Evolutionary conservation across 2,329 filamentous ascomycete species (phyloP).

Genomic region (Colletotrichum somersetense): DNA sequence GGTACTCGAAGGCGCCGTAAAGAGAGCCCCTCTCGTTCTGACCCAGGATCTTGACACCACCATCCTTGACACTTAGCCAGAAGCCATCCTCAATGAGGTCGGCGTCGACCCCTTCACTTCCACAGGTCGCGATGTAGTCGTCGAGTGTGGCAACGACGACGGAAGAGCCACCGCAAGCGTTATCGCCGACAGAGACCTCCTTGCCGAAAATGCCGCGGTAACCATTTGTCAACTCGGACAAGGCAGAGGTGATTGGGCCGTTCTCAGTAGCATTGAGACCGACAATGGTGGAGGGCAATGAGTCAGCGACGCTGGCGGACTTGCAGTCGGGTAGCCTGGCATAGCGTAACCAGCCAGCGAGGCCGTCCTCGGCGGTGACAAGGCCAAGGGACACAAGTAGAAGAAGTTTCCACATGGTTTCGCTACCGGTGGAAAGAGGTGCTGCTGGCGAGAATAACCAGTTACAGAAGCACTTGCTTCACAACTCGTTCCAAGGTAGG

Average conservation of each 20-base stretch:
- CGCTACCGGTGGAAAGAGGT: conserved; percentile 8
- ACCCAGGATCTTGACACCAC: conserved; percentile 69
- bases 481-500: neutral
- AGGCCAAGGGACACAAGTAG: conserved; percentile 50
- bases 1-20: conserved; percentile 77
- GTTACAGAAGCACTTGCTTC: conserved; percentile 30
- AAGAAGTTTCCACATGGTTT: conserved; percentile 47
- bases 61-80: conserved; percentile 65
- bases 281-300: conserved; percentile 63
- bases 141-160: conserved; percentile 45
- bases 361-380: conserved; percentile 69
- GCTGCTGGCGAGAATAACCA: conserved; percentile 17
- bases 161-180: conserved; percentile 25
- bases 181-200: conserved; percentile 50
- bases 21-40: conserved; percentile 76
- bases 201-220: conserved; percentile 69
- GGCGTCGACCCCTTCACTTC: conserved; percentile 55
- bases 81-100: conserved; percentile 70
- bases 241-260: conserved; percentile 71
- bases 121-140: conserved; percentile 49
- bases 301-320: conserved; percentile 50
- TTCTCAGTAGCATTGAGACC: conserved; percentile 65
- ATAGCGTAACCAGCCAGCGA: conserved; percentile 75
- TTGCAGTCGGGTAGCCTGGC: conserved; percentile 58
- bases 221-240: conserved; percentile 69